Percentiles rank a stretch among this genome's conserved stretches.
phyloP scores from a whole-genome alignment of 164 flowering plant genomes.

The Magnolia sinica region DNA sequence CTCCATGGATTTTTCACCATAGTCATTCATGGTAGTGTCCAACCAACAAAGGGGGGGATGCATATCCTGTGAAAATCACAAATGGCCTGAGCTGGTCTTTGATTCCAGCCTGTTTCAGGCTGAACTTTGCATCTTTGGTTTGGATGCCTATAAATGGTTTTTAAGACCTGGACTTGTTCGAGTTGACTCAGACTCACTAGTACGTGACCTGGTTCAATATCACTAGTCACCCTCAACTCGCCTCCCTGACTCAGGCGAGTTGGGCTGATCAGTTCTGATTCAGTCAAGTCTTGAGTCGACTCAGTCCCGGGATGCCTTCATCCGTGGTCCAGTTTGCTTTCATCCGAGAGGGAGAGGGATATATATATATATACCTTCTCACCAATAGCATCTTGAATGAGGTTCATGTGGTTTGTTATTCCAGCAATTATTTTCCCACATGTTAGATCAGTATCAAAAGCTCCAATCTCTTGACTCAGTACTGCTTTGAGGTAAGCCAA shows the following conservation, averaged over 20 bases:
- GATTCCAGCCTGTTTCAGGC: too few species aligned
- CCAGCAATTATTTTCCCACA: constrained; percentile 56
- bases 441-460: constrained; percentile 62
- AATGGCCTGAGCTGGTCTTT: background rate
- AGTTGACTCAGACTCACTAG: too few species aligned
- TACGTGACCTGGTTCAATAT: too few species aligned
- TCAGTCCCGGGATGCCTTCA: background rate
- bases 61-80: too few species aligned
- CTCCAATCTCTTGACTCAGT: constrained; percentile 56
- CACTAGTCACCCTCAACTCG: too few species aligned
- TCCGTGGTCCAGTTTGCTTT: background rate
- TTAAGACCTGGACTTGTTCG: too few species aligned
- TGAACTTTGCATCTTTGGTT: too few species aligned
- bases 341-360: background rate
- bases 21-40: too few species aligned
- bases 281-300: background rate
- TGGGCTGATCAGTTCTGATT: background rate
- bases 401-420: constrained; percentile 53
- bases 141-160: too few species aligned
- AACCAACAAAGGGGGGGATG: too few species aligned
- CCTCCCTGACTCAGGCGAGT: background rate
- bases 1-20: too few species aligned
- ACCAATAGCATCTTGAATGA: constrained; percentile 74
- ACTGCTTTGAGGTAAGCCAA: constrained; percentile 48
- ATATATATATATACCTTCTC: constrained; percentile 47